Evolutionary conservation across 176 grass and related monocot genomes (phyloP).

Genomic region (Hyparrhenia diplandra): DNA sequence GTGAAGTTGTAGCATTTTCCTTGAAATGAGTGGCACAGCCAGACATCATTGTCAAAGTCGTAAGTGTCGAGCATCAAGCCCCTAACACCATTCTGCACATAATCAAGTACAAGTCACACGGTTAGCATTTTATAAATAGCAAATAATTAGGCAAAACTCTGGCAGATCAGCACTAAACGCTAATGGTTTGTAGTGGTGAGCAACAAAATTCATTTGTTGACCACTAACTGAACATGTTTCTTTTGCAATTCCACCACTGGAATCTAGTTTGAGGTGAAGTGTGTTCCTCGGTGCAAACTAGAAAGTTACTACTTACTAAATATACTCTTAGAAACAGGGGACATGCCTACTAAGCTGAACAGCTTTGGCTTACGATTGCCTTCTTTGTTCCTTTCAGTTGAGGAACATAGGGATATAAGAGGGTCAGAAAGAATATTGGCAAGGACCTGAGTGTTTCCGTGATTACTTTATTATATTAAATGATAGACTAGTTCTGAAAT

Average conservation of each 20-base stretch:
- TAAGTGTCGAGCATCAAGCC: conserved; percentile 97
- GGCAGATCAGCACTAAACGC: background rate
- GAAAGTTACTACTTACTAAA: background rate
- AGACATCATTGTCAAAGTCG: conserved; percentile 82
- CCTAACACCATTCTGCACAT: conserved; percentile 79
- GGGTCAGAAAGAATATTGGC: background rate
- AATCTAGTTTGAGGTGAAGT: conserved; percentile 10
- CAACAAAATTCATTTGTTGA: background rate
- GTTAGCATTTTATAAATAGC: background rate
- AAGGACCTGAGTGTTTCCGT: background rate
- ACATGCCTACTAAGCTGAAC: background rate
- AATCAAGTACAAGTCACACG: conserved; percentile 3
- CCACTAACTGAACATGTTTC: background rate
- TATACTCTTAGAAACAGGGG: background rate
- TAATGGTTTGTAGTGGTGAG: background rate
- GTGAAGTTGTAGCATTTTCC: conserved; percentile 74
- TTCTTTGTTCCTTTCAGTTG: background rate
- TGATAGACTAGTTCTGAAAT: background rate
- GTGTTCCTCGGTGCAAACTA: background rate
- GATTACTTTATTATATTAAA: background rate
- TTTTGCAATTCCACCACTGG: background rate
- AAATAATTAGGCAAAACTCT: background rate
- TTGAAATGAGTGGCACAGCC: conserved; percentile 74
- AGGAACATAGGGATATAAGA: background rate
- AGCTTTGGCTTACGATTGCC: background rate